Evolutionary conservation across 805 yeast species (phyloP).

Genomic region (Wickerhamomyces pijperi): DNA sequence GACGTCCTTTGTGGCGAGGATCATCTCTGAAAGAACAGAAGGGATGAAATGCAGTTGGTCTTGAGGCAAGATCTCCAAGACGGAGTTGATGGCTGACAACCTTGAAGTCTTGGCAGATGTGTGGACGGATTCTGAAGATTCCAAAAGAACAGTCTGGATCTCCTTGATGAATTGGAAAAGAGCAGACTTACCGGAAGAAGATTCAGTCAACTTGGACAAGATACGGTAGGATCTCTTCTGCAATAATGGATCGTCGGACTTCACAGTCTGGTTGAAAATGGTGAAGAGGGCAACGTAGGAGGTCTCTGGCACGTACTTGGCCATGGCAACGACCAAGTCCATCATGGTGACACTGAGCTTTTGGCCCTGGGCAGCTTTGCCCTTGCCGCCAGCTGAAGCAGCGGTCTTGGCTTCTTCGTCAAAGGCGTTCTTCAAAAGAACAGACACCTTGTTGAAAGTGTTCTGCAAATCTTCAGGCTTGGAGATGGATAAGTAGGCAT

Average conservation of each 20-base stretch:
- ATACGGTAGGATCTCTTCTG: constrained; percentile 89
- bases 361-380: no score
- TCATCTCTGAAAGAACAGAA: constrained; percentile 73
- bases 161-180: constrained; percentile 40
- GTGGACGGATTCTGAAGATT: constrained; percentile 45
- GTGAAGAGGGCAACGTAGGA: constrained; percentile 65
- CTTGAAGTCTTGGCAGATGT: constrained; percentile 76
- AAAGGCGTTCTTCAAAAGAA: constrained; percentile 62
- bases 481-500: constrained; percentile 64
- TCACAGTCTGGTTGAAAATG: constrained; percentile 64
- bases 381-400: constrained; percentile 21
- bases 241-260: constrained; percentile 47
- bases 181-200: constrained; percentile 50
- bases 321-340: constrained; percentile 83
- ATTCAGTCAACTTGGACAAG: constrained; percentile 57
- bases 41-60: constrained; percentile 70
- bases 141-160: constrained; percentile 48
- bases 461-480: constrained; percentile 52
- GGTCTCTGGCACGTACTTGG: constrained; percentile 65
- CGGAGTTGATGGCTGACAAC: constrained; percentile 49
- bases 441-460: constrained; percentile 81
- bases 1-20: constrained; percentile 80
- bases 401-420: constrained; percentile 40
- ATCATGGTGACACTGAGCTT: constrained; percentile 72
- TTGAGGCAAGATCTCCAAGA: constrained; percentile 53